Conservation (phyloP, 1,284 basidiomycete species). For the Ceratobasidium sp. region DNA sequence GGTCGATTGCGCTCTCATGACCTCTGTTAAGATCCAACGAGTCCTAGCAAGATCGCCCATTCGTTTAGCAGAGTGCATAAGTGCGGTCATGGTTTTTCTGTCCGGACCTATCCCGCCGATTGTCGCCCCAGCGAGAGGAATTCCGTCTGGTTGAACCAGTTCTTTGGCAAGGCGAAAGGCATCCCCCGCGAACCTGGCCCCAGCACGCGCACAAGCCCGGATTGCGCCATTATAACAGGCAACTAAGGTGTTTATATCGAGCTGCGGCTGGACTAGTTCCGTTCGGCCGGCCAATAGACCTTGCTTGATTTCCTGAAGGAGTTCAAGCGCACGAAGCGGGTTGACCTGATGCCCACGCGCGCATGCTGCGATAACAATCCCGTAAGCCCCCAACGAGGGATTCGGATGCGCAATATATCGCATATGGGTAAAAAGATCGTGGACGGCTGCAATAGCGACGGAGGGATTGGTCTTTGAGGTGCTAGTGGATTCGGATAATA, state of each 20-base stretch:
- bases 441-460: conserved; percentile 48
- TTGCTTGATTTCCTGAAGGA: conserved; percentile 81
- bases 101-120: conserved; percentile 67
- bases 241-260: conserved; percentile 49
- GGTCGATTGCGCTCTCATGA: conserved; percentile 57
- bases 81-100: conserved; percentile 73
- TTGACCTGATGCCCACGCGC: conserved; percentile 65
- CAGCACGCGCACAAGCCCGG: conserved; percentile 69
- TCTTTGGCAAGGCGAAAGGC: conserved; percentile 78
- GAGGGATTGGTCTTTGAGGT: conserved; percentile 32
- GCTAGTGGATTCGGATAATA: conserved; percentile 1
- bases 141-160: conserved; percentile 75
- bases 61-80: conserved; percentile 88
- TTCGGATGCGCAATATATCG: conserved; percentile 88
- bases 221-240: conserved; percentile 79
- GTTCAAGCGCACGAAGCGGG: conserved; percentile 88
- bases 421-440: conserved; percentile 91
- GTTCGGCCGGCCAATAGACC: conserved; percentile 55
- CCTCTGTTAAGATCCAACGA: conserved; percentile 90
- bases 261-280: conserved; percentile 66
- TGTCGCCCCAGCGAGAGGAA: conserved; percentile 45
- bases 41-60: conserved; percentile 80
- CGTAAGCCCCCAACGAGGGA: conserved; percentile 77
- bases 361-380: conserved; percentile 87
- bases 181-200: conserved; percentile 68